Evolutionary conservation across 2,329 filamentous ascomycete species (phyloP), one percentile per base, ranked within the genome.

Genomic region (Botryosphaeria dothidea): DNA sequence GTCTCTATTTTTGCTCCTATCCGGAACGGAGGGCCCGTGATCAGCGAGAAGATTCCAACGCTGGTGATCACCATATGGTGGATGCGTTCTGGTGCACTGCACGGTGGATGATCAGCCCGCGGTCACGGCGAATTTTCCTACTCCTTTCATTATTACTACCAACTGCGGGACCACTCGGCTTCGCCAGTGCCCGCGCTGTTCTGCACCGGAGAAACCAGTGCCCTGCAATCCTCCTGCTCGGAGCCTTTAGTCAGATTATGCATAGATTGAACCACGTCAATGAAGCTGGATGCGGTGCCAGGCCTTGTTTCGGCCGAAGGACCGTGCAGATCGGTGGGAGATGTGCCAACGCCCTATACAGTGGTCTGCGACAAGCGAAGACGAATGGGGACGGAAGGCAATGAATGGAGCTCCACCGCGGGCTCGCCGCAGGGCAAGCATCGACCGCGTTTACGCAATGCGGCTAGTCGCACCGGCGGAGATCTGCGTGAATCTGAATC

Each of bases 401-500:
- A 57, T 57, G 54, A 57, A 43, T 19, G 54, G 5, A 58, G 54
- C 54, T 58, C 54, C 38, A 58, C 54, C 54, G 54, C 54, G 54
- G 54, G 54, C 36, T 13, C 54, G 54, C 54, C 54, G 54, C 54
- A 58, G 23, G 34, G 36, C n/a, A 5, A 43, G 36, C 36, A 19
- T 43, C 54, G 54, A 58, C 54, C 54, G 54, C 54, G 36, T 58
- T 58, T 58, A 45, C 54, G 54, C 54, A 58, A 58, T 58, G 36
- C 36, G 54, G 54, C 54, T 43, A 58, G 54, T 27, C 23, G 38
- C 38, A 23, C 21, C 54, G n/a, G 23, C 23, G 15, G 54, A 29
- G 54, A 58, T 58, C 54, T 58, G 54, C 54, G 23, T 29, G 54
- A 15, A 29, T 43, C 25, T 45, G 54, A 58, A n/a, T 45, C 54